A percentile compares a stretch with the other conserved stretches of the same genome.
Conservation (phyloP, 306 rosid species). For the Rubus idaeus region DNA sequence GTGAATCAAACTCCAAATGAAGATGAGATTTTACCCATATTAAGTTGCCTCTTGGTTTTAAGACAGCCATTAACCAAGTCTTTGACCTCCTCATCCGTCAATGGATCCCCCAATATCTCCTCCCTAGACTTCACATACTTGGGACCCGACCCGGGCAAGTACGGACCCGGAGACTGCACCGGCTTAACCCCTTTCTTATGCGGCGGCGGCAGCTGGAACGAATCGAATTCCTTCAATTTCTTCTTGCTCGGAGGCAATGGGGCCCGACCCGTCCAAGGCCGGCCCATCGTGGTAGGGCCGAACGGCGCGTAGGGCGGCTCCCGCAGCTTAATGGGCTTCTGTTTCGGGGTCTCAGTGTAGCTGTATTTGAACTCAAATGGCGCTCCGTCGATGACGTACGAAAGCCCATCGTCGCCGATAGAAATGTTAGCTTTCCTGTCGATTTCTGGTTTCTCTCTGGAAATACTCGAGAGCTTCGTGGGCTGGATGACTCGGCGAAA, state of each 20-base stretch:
- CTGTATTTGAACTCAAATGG: constrained; percentile 97
- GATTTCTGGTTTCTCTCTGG: constrained; percentile 27
- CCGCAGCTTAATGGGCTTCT: constrained; percentile 67
- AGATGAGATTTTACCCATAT: constrained; percentile 49
- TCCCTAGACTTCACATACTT: constrained; percentile 65
- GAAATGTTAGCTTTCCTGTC: constrained; percentile 43
- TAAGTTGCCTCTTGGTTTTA: constrained; percentile 54
- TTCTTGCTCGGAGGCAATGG: constrained; percentile 82
- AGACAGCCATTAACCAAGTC: constrained; percentile 46
- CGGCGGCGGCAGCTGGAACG: constrained; percentile 78
- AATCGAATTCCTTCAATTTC: constrained; percentile 72
- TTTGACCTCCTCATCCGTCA: constrained; percentile 60
- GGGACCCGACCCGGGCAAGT: constrained; percentile 63
- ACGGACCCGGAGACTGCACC: constrained; percentile 87
- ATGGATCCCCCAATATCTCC: constrained; percentile 72
- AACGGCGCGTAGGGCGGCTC: constrained; percentile 72
- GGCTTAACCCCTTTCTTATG: constrained; percentile 83
- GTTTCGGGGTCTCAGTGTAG: constrained; percentile 87
- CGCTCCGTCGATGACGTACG: constrained; percentile 62
- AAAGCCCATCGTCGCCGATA: constrained; percentile 58
- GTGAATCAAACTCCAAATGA: background rate
- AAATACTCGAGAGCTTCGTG: constrained; percentile 18
- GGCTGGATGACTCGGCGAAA: constrained; percentile 40
- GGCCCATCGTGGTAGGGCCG: constrained; percentile 64
- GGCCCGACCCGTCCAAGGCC: constrained; percentile 87